phyloP scores from a whole-genome alignment of 257 asterid genomes.

The Rauvolfia tetraphylla region DNA sequence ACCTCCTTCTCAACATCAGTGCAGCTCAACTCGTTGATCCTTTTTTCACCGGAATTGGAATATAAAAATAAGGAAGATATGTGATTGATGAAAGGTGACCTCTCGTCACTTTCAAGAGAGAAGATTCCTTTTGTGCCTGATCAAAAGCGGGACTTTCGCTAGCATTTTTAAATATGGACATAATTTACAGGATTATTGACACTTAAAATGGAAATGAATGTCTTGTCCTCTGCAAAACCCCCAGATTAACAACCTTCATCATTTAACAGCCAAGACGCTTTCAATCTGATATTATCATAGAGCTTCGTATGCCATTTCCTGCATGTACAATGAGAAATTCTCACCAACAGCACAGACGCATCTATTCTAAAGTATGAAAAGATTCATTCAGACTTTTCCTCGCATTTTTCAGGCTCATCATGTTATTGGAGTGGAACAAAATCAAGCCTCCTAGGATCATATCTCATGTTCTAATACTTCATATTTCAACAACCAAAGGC shows the following conservation, averaged over 20 bases:
- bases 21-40: slow-evolving; percentile 18
- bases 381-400: neutral
- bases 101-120: neutral
- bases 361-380: neutral
- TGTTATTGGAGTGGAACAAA: neutral
- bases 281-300: slow-evolving; percentile 21
- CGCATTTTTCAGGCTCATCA: neutral
- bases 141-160: neutral
- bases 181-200: slow-evolving; percentile 14
- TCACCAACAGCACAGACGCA: neutral
- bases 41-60: neutral
- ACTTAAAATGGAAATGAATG: slow-evolving; percentile 1
- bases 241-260: slow-evolving; percentile 12
- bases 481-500: slow-evolving; percentile 1
- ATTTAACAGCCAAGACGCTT: slow-evolving; percentile 3
- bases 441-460: neutral
- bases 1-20: slow-evolving; percentile 15
- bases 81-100: neutral
- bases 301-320: slow-evolving; percentile 70
- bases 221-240: slow-evolving; percentile 4
- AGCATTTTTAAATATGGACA: slow-evolving; percentile 11
- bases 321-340: slow-evolving; percentile 19
- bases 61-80: neutral
- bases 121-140: neutral
- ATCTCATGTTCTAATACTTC: neutral